phyloP scores from a whole-genome alignment of 1,284 basidiomycete genomes.

The Pascua sp. region DNA sequence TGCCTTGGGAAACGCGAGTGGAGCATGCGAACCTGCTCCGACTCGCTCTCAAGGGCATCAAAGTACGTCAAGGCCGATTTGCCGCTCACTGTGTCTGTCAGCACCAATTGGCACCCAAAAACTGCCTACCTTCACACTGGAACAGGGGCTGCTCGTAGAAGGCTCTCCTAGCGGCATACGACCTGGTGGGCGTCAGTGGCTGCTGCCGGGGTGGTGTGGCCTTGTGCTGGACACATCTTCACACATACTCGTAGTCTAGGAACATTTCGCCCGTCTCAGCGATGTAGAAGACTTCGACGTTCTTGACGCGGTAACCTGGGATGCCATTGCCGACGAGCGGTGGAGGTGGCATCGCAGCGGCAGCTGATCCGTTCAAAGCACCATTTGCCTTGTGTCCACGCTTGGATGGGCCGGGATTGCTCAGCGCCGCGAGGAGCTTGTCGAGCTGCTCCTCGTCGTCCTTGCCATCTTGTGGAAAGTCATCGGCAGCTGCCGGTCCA shows the following conservation, averaged over 20 bases:
- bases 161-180: conserved; percentile 83
- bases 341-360: not conserved
- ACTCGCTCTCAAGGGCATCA: conserved; percentile 86
- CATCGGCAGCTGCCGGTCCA: conserved; percentile 5
- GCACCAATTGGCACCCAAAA: conserved; percentile 3
- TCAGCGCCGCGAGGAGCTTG: conserved; percentile 27
- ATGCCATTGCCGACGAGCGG: not conserved
- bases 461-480: conserved; percentile 33
- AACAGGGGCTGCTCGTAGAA: conserved; percentile 78
- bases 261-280: conserved; percentile 92
- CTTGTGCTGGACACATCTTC: not conserved
- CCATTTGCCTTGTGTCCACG: conserved; percentile 7
- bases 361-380: conserved; percentile 4
- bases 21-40: conserved; percentile 77
- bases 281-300: conserved; percentile 75
- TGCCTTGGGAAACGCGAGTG: conserved; percentile 87
- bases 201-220: not conserved
- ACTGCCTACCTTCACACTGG: conserved; percentile 39
- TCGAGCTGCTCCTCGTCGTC: conserved; percentile 44
- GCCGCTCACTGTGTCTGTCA: conserved; percentile 64
- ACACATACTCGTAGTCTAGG: conserved; percentile 80
- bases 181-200: conserved; percentile 53
- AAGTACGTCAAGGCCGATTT: conserved; percentile 92
- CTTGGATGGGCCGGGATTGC: conserved; percentile 9
- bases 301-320: conserved; percentile 25